Conservation (phyloP, 495 filamentous ascomycete species). For the Aspergillus carlsbadensis region DNA sequence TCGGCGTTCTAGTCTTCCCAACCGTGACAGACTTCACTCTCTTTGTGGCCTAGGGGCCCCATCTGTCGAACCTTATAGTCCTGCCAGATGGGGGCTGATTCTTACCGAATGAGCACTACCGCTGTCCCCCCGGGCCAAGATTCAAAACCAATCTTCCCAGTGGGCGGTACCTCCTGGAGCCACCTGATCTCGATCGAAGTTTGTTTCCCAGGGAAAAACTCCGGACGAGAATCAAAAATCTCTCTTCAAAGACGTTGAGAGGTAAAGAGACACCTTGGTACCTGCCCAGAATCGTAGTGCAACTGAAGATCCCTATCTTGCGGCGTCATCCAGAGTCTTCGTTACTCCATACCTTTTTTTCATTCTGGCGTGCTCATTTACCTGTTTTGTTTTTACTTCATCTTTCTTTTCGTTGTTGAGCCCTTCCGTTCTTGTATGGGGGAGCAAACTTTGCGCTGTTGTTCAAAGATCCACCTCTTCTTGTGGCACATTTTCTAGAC, state of each 20-base stretch:
- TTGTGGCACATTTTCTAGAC: constrained; percentile 16
- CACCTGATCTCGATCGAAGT: constrained; percentile 10
- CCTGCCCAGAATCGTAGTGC: constrained; percentile 10
- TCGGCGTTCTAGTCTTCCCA: too few relatives aligned
- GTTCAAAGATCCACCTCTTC: constrained; percentile 10
- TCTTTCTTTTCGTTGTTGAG: background rate
- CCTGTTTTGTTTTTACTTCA: constrained; percentile 1
- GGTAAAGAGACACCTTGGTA: background rate
- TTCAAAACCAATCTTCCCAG: constrained; percentile 12
- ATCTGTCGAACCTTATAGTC: constrained; percentile 12
- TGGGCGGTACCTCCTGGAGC: background rate
- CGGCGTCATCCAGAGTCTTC: constrained; percentile 8
- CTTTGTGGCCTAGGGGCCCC: constrained; percentile 9
- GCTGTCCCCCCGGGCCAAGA: constrained; percentile 1
- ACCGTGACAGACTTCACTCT: constrained; percentile 14
- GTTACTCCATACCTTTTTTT: constrained; percentile 1
- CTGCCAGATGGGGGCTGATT: background rate
- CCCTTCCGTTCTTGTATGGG: constrained; percentile 6
- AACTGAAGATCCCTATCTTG: constrained; percentile 23
- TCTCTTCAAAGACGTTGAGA: constrained; percentile 1
- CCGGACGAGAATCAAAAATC: background rate
- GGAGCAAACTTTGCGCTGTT: background rate
- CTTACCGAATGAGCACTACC: constrained; percentile 5
- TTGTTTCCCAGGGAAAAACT: background rate
- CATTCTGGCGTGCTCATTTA: background rate